Base-by-base conservation (phyloP, 164 flowering plant species). In the Magnolia officinalis region DNA sequence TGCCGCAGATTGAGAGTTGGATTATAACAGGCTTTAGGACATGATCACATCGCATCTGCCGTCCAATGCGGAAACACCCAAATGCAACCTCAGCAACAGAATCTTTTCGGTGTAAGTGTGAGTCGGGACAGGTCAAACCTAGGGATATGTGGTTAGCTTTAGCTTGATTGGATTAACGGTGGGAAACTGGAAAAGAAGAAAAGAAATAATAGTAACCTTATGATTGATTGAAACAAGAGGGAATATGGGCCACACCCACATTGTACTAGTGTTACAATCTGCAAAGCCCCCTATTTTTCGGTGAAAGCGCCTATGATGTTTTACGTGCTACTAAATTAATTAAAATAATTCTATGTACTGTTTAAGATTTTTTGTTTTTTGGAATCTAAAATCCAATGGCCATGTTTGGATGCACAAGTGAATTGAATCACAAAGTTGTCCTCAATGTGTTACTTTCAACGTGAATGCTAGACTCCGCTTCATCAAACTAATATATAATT, bases 141-240 rank as follows among this genome's bases (percentile, higher is more conserved):
- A 29, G 71, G 50, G 71, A 37, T 68, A 26, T 68, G 71, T 68
- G 31, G 8, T 29, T 68, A 29, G 71, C 71, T 68, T 68, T 68
- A 50, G 51, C 49, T 50, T 61, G 63, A 19, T 10, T 24, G 2
- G 23, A 63, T 52, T 24, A 67, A 26, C 26, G 8, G n/a, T 6
- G 23, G 19, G 9, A 50, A 71, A 31, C 13, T 11, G 71, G 5
- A 20, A 66, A 49, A 50, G 21, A 68, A 19, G 10, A 51, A 59
- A 50, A 11, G 20, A 21, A 24, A 67, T 67, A 67, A 72, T 73
- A 31, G 19, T 73, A 55, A 20, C 68, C 72, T 65, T 51, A 67
- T 78, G 72, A 78, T 78, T 78, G 80, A 77, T 78, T 73, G 67
- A 78, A 20, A 29, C 58, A 72, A 72, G 31, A n/a, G 76, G n/a